phyloP scores from a whole-genome alignment of 192 early-diverging fungal species.

The Coemansia sp. region DNA sequence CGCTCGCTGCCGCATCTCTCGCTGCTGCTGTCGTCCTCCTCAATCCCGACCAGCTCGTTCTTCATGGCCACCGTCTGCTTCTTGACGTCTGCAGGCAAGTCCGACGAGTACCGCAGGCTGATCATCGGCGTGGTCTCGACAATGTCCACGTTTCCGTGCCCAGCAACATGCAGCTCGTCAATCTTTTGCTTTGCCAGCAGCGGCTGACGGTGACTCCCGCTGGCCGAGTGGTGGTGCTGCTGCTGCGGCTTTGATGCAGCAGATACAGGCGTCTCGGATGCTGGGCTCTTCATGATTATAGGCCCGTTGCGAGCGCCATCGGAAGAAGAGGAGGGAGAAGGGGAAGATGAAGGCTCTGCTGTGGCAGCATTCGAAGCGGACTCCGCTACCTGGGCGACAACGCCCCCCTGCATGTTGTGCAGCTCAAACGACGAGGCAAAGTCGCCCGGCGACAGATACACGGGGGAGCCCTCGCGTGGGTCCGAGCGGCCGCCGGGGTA shows the following conservation, averaged over 20 bases:
- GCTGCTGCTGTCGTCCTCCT: slow-evolving; percentile 35
- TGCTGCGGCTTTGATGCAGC: background rate
- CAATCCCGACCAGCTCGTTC: slow-evolving; percentile 50
- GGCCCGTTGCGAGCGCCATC: background rate
- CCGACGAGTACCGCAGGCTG: slow-evolving; percentile 46
- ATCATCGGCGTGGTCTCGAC: slow-evolving; percentile 45
- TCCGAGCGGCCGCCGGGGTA: slow-evolving; percentile 32
- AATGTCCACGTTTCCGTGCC: slow-evolving; percentile 45
- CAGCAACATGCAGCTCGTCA: slow-evolving; percentile 41
- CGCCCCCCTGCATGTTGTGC: slow-evolving; percentile 20
- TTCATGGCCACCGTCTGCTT: slow-evolving; percentile 48
- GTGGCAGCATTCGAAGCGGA: too few relatives aligned
- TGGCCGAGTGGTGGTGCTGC: background rate
- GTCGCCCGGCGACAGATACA: slow-evolving; percentile 43
- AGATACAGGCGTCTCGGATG: background rate
- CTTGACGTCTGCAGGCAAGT: slow-evolving; percentile 37
- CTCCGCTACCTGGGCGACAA: too few relatives aligned
- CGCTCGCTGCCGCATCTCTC: too few relatives aligned
- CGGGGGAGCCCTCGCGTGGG: slow-evolving; percentile 47
- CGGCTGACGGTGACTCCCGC: slow-evolving; percentile 14
- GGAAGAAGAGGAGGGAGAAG: background rate
- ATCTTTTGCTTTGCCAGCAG: slow-evolving; percentile 43
- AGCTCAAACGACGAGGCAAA: slow-evolving; percentile 44
- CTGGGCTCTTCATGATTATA: background rate
- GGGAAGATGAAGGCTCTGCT: too few relatives aligned